Evolutionary conservation across 345 rosid species (phyloP).

Genomic region (Luvunga scandens): DNA sequence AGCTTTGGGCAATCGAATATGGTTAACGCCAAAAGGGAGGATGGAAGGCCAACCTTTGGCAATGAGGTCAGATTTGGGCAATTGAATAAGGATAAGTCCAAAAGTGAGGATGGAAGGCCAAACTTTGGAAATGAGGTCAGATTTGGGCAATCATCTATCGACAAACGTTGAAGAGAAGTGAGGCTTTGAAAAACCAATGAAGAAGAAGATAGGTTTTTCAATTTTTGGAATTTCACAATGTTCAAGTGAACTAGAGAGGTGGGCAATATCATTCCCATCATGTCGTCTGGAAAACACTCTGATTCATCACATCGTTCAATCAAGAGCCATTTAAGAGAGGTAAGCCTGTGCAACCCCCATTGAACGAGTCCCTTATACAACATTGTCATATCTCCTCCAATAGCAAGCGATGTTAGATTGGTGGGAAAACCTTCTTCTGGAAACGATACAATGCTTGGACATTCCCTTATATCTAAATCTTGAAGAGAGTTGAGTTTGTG

Average conservation of each 20-base stretch:
- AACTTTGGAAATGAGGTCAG: background rate
- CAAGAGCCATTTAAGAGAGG: background rate
- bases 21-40: no score
- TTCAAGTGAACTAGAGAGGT: background rate
- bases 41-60: no score
- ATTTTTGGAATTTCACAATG: background rate
- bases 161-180: background rate
- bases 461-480: background rate
- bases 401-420: background rate
- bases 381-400: background rate
- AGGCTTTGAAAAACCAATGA: background rate
- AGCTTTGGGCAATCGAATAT: background rate
- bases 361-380: background rate
- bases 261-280: background rate
- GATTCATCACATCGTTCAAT: background rate
- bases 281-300: no score
- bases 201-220: background rate
- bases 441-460: background rate
- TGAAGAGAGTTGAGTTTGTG: background rate
- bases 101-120: background rate
- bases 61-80: background rate
- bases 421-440: background rate
- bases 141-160: background rate
- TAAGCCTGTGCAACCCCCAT: background rate
- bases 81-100: background rate